phyloP scores from a whole-genome alignment of 495 filamentous ascomycete genomes.

The Xylaria telfairii region DNA sequence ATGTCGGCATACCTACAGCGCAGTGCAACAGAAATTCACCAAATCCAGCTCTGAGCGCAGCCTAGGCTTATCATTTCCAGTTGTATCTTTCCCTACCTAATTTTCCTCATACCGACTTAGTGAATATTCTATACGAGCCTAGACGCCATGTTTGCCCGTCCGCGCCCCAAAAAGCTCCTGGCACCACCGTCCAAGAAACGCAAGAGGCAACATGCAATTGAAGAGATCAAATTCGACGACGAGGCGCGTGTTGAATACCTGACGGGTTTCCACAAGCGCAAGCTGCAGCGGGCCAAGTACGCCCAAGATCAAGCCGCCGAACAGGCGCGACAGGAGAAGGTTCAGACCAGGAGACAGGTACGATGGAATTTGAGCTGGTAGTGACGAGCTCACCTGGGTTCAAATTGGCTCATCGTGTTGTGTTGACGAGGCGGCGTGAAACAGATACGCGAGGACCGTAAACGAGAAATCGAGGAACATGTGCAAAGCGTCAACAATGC shows the following conservation, averaged over 20 bases:
- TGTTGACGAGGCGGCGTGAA: constrained; percentile 17
- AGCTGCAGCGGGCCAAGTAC: constrained; percentile 78
- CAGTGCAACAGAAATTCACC: no score
- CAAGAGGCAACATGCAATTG: constrained; percentile 64
- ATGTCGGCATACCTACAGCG: no score
- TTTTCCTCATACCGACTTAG: neutral
- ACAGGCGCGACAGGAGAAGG: constrained; percentile 74
- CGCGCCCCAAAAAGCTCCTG: constrained; percentile 56
- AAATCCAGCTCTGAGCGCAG: no score
- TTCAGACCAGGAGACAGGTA: constrained; percentile 75
- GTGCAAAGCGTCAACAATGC: constrained; percentile 73
- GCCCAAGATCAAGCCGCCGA: constrained; percentile 79
- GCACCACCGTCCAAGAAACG: constrained; percentile 67
- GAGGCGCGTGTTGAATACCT: constrained; percentile 81
- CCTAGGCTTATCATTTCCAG: no score
- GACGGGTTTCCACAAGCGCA: constrained; percentile 96
- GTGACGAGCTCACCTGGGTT: neutral
- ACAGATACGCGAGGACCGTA: constrained; percentile 80
- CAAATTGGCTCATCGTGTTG: constrained; percentile 23
- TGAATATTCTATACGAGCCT: neutral
- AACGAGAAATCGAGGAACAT: constrained; percentile 77
- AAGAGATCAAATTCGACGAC: constrained; percentile 84
- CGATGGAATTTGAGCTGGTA: constrained; percentile 21
- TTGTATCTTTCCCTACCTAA: no score
- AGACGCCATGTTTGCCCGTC: constrained; percentile 51